Percentiles rank a stretch among this genome's conserved stretches.
Evolutionary conservation across 139 green algal species (phyloP).

Genomic region (Volvox africanus): DNA sequence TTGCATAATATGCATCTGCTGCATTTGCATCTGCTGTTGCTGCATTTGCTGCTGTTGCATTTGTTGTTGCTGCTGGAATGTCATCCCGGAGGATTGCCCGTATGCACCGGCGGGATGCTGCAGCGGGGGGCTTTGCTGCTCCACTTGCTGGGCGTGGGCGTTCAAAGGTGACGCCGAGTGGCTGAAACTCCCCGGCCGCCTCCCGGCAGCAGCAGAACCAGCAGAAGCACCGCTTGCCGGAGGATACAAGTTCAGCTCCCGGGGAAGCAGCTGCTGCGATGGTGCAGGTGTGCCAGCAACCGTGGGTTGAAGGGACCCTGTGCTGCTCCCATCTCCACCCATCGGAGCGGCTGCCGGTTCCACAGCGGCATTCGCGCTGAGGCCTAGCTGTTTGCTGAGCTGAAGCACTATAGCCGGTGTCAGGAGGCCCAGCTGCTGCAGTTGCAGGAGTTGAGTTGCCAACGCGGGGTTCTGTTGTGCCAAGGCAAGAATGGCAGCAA

Average conservation of each 20-base stretch:
- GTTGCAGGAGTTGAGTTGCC: background rate
- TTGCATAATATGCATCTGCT: background rate
- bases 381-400: background rate
- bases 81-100: too few species aligned
- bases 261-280: background rate
- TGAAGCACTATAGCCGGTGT: background rate
- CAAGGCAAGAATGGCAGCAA: background rate
- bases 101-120: background rate
- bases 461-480: background rate
- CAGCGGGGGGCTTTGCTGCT: background rate
- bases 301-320: too few species aligned
- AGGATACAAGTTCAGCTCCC: background rate
- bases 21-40: background rate
- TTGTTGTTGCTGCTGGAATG: too few species aligned
- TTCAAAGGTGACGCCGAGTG: too few species aligned
- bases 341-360: background rate
- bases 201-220: too few species aligned
- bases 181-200: too few species aligned
- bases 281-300: background rate
- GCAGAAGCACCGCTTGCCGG: too few species aligned
- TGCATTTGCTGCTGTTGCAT: too few species aligned
- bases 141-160: too few species aligned
- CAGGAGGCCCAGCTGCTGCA: slow-evolving; percentile 13
- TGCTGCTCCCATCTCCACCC: background rate
- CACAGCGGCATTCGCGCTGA: background rate